phyloP scores from a whole-genome alignment of 352 stramenopile genomes.

The Aphanomyces invadans region DNA sequence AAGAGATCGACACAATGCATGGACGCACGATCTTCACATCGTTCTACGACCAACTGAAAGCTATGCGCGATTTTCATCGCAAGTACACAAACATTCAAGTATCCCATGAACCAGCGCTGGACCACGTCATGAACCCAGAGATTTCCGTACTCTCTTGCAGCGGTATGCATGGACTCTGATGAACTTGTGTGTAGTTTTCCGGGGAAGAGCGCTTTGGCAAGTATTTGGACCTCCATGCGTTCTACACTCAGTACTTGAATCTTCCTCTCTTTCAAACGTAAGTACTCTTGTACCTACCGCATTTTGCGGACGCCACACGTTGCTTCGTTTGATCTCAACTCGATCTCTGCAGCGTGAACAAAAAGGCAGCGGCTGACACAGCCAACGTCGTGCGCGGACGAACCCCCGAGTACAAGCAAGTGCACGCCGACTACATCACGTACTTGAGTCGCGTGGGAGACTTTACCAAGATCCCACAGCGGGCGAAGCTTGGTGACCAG shows the following conservation, averaged over 20 bases:
- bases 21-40: slow-evolving; percentile 72
- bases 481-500: slow-evolving; percentile 47
- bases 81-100: slow-evolving; percentile 73
- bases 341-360: slow-evolving; percentile 5
- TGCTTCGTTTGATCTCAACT: not conserved
- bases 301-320: too few species aligned
- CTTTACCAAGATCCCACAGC: slow-evolving; percentile 46
- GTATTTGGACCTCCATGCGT: slow-evolving; percentile 84
- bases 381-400: slow-evolving; percentile 5
- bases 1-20: slow-evolving; percentile 73
- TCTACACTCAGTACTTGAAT: slow-evolving; percentile 76
- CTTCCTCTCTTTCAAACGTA: slow-evolving; percentile 50
- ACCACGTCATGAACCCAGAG: slow-evolving; percentile 53
- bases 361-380: slow-evolving; percentile 11
- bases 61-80: slow-evolving; percentile 72
- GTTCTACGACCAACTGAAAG: slow-evolving; percentile 85
- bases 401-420: slow-evolving; percentile 24
- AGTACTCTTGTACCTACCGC: not conserved
- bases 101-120: slow-evolving; percentile 53
- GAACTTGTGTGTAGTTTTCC: slow-evolving; percentile 45
- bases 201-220: slow-evolving; percentile 85
- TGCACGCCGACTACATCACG: slow-evolving; percentile 59
- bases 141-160: slow-evolving; percentile 32
- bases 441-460: slow-evolving; percentile 62
- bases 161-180: not conserved